Evolutionary conservation across 1,139 yeast species (phyloP).

Genomic region (Suhomyces wounanorum): DNA sequence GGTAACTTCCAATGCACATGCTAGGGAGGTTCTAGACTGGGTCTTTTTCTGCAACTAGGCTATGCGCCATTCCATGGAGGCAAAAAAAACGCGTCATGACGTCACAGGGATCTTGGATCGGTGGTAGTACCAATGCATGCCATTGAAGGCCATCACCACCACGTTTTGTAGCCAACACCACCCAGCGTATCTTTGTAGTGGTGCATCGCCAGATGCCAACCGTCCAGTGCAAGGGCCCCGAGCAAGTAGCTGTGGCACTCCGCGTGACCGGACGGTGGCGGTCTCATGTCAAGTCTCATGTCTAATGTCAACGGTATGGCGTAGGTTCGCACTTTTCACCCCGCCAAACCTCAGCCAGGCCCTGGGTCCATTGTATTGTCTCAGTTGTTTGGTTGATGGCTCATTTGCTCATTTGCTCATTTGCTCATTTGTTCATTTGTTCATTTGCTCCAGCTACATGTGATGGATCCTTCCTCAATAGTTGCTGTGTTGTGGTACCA

Average conservation of each 20-base stretch:
- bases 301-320: neutral
- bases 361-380: neutral
- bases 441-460: too few relatives aligned
- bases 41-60: neutral
- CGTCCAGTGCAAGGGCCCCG: neutral
- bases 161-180: neutral
- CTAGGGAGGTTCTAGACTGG: constrained; percentile 2
- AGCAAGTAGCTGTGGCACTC: neutral
- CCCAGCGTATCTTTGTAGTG: neutral
- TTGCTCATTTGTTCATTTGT: too few relatives aligned
- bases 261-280: neutral
- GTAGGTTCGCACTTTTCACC: neutral
- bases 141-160: neutral
- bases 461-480: too few relatives aligned
- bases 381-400: neutral
- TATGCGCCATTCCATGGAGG: neutral
- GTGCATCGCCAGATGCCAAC: neutral
- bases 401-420: too few relatives aligned
- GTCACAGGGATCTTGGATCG: constrained; percentile 4
- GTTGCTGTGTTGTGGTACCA: too few relatives aligned
- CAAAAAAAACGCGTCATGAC: neutral
- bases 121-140: neutral
- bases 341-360: neutral
- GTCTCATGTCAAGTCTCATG: neutral
- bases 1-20: neutral